Conservation (phyloP, 2,329 filamentous ascomycete genomes). For the Nigrospora sphaerica region DNA sequence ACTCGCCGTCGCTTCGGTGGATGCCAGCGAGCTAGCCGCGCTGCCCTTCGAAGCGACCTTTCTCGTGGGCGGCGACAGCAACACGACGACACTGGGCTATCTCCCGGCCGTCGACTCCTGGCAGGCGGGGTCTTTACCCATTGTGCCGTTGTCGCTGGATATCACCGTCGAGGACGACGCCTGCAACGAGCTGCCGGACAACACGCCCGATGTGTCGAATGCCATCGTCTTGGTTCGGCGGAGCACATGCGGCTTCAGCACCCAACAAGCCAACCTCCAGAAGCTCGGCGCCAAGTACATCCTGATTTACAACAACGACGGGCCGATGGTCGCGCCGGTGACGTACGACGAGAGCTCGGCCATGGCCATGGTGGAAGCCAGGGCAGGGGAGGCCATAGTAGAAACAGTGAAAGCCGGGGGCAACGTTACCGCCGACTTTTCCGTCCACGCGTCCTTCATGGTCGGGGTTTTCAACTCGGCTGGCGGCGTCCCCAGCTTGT, state of each 20-base stretch:
- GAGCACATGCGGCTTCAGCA: constrained; percentile 19
- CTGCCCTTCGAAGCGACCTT: constrained; percentile 21
- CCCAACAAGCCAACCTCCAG: constrained; percentile 16
- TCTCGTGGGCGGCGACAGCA: constrained; percentile 9
- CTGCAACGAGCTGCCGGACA: constrained; percentile 11
- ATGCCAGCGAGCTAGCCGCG: constrained; percentile 17
- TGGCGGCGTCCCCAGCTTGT: constrained; percentile 27
- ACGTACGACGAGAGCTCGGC: constrained; percentile 9
- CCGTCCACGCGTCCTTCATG: constrained; percentile 8
- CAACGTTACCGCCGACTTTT: constrained; percentile 19
- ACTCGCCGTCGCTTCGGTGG: constrained; percentile 33
- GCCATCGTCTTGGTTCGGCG: constrained; percentile 20
- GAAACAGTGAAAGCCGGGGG: constrained; percentile 11
- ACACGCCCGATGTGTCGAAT: constrained; percentile 7
- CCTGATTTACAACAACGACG: not conserved
- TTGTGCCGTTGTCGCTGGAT: constrained; percentile 3
- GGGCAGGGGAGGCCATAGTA: constrained; percentile 13
- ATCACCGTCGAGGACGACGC: not conserved
- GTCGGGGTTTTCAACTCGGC: constrained; percentile 10
- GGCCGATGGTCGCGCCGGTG: not conserved
- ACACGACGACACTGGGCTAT: constrained; percentile 17
- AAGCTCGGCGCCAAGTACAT: not conserved
- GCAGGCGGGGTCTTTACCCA: constrained; percentile 21
- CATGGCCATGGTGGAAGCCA: constrained; percentile 11
- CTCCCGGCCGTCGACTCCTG: constrained; percentile 24